phyloP scores from a whole-genome alignment of 2,329 filamentous ascomycete species.

The Curvularia spicifera region DNA sequence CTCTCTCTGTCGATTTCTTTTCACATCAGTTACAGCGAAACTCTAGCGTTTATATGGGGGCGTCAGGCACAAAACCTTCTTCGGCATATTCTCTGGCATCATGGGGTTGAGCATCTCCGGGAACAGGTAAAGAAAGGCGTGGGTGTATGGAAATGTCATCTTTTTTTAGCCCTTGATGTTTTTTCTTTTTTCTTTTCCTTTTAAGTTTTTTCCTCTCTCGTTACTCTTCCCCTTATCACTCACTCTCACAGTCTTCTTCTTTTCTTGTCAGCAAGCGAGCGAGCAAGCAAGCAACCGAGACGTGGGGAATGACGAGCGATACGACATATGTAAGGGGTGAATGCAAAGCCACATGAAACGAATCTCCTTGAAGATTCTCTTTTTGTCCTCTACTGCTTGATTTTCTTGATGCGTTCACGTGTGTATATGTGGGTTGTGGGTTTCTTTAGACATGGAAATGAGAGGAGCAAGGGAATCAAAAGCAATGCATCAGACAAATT shows the following conservation, averaged over 20 bases:
- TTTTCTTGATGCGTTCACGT: neutral
- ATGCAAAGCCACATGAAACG: constrained; percentile 1
- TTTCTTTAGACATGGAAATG: neutral
- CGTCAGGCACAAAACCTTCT: neutral
- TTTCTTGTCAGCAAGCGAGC: neutral
- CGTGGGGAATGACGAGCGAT: too few species aligned
- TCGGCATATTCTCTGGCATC: constrained; percentile 19
- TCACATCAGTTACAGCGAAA: neutral
- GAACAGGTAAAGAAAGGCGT: neutral
- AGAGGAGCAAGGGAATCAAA: neutral
- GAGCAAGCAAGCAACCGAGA: neutral
- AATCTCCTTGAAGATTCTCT: neutral
- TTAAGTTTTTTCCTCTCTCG: neutral
- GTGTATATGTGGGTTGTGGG: neutral
- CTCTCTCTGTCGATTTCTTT: neutral
- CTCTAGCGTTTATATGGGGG: neutral
- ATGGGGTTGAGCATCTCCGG: constrained; percentile 1
- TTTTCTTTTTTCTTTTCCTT: neutral
- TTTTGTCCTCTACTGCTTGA: neutral
- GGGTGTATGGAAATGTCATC: neutral
- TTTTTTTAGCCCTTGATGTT: neutral
- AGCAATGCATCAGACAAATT: neutral
- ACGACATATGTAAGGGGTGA: neutral
- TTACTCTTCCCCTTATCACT: neutral
- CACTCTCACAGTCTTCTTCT: neutral